phyloP scores from a whole-genome alignment of 2,329 filamentous ascomycete species.

The Dactylella cylindrospora region DNA sequence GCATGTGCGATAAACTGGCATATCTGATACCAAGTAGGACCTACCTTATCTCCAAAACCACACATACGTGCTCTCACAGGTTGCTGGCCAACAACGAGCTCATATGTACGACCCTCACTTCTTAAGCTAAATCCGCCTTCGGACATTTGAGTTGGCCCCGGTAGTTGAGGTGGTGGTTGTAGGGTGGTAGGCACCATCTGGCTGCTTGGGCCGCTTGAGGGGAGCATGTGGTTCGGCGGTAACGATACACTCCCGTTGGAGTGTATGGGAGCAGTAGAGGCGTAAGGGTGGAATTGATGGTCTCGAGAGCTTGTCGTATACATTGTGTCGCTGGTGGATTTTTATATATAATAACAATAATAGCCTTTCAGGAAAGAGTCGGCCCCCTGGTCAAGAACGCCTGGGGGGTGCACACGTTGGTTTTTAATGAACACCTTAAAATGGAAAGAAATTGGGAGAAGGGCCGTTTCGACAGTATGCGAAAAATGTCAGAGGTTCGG shows the following conservation, averaged over 20 bases:
- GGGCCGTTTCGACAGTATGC: conserved; percentile 41
- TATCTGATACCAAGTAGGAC: conserved; percentile 46
- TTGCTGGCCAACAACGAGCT: conserved; percentile 82
- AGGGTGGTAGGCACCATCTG: conserved; percentile 30
- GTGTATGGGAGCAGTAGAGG: conserved; percentile 39
- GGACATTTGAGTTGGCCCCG: conserved; percentile 42
- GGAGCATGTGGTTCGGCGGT: conserved; percentile 31
- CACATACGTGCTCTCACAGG: conserved; percentile 95
- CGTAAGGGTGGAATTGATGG: conserved; percentile 41
- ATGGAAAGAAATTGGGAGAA: conserved; percentile 42
- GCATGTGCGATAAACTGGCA: conserved; percentile 8
- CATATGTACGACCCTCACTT: conserved; percentile 57
- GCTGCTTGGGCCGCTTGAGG: conserved; percentile 22
- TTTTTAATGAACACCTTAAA: conserved; percentile 39
- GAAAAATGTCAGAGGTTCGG: conserved; percentile 39
- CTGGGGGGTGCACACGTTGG: conserved; percentile 39
- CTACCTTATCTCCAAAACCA: conserved; percentile 95
- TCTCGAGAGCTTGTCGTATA: conserved; percentile 42
- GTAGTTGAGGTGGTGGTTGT: conserved; percentile 39
- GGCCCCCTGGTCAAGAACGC: conserved; percentile 40
- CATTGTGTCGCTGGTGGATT: conserved; percentile 40
- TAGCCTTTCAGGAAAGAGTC: conserved; percentile 44
- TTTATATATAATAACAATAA: conserved; percentile 39
- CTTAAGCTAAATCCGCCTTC: conserved; percentile 44
- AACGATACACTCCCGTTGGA: conserved; percentile 40